Evolutionary conservation across 768 basidiomycete genomes (phyloP).

Genomic region (Coprinopsis sp.): DNA sequence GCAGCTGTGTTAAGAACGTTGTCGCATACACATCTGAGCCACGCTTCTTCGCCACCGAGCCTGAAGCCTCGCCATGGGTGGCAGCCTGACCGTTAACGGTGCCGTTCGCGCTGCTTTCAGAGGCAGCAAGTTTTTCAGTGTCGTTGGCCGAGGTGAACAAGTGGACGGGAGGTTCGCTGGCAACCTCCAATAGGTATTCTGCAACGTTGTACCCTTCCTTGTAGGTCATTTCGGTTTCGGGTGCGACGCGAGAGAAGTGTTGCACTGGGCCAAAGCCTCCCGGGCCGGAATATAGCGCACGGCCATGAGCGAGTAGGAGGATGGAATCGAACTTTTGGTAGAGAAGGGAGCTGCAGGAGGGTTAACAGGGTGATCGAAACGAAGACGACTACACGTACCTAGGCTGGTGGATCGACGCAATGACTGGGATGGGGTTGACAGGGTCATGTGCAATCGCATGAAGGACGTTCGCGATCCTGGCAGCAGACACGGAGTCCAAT

Average conservation of each 20-base stretch:
- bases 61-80: constrained; percentile 7
- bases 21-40: constrained; percentile 60
- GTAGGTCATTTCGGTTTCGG: constrained; percentile 42
- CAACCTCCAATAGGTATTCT: constrained; percentile 88
- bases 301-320: constrained; percentile 72
- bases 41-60: constrained; percentile 13
- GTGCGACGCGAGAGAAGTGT: constrained; percentile 51
- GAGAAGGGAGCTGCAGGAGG: constrained; percentile 56
- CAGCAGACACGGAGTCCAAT: constrained; percentile 84
- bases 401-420: constrained; percentile 87
- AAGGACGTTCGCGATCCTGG: constrained; percentile 73
- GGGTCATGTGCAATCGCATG: constrained; percentile 68
- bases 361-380: neutral
- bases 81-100: neutral
- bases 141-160: constrained; percentile 32
- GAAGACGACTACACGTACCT: constrained; percentile 39
- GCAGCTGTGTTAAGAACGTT: constrained; percentile 85
- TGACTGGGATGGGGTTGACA: constrained; percentile 69
- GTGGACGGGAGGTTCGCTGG: constrained; percentile 55
- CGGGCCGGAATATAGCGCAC: constrained; percentile 72
- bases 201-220: constrained; percentile 87
- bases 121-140: neutral
- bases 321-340: constrained; percentile 85
- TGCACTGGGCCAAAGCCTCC: constrained; percentile 68
- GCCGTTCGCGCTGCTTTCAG: neutral